These are phyloP conservation scores for Cutaneotrichosporon curvatum DNA, from an alignment of 1,284 basidiomycete species.

Conservation along the genomic window DNA sequence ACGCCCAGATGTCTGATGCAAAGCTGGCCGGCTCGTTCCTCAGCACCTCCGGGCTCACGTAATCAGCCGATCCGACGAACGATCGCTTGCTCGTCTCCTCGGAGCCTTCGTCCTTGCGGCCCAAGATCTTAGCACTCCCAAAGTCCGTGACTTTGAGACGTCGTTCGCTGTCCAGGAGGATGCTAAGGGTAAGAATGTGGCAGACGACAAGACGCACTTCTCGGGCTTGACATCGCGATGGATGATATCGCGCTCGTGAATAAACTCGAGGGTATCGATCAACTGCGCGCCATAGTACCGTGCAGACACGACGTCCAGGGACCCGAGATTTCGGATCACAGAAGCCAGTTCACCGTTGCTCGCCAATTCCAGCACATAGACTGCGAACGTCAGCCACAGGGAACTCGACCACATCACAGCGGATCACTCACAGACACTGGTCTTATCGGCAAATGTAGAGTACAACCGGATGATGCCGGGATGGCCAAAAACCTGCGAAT, in stretches of 20 bases:
- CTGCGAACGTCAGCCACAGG: slow-evolving; percentile 47
- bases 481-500: slow-evolving; percentile 50
- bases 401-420: too few relatives aligned
- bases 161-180: slow-evolving; percentile 75
- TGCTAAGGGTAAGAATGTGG: slow-evolving; percentile 38
- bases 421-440: slow-evolving; percentile 66
- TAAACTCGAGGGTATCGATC: slow-evolving; percentile 77
- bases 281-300: slow-evolving; percentile 82
- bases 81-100: slow-evolving; percentile 51
- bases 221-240: slow-evolving; percentile 92
- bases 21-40: slow-evolving; percentile 55
- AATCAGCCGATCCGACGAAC: slow-evolving; percentile 95
- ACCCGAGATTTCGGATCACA: slow-evolving; percentile 67
- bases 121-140: slow-evolving; percentile 84
- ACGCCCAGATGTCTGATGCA: slow-evolving; percentile 54
- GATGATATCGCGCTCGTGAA: slow-evolving; percentile 79
- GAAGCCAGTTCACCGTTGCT: slow-evolving; percentile 83
- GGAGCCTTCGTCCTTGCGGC: slow-evolving; percentile 46
- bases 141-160: slow-evolving; percentile 95
- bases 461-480: slow-evolving; percentile 74
- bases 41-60: slow-evolving; percentile 87
- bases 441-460: slow-evolving; percentile 76
- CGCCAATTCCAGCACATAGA: slow-evolving; percentile 84
- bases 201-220: slow-evolving; percentile 50
- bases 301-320: slow-evolving; percentile 65